Conservation (phyloP, 306 rosid genomes). For the Cicer yamashitae region DNA sequence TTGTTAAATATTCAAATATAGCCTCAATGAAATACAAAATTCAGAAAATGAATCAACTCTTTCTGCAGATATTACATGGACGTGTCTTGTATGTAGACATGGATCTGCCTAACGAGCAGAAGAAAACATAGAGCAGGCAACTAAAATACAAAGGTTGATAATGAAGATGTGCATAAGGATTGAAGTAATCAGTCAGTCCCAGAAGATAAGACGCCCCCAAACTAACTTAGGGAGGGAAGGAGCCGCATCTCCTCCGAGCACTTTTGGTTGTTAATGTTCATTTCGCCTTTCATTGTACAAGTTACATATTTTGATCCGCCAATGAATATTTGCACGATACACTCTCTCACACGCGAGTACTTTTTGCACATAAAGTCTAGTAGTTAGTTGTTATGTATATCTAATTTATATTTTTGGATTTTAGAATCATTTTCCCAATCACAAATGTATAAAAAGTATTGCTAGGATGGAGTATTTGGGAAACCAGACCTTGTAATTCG, state of each 20-base stretch:
- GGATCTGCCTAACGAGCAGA: conserved; percentile 11
- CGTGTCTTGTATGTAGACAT: conserved; percentile 46
- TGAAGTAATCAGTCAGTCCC: too few species aligned
- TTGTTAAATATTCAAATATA: not conserved
- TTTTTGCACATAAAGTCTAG: not conserved
- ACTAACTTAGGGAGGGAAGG: conserved; percentile 24
- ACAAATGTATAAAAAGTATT: not conserved
- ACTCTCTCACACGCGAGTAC: not conserved
- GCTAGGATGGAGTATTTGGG: not conserved
- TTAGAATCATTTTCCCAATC: not conserved
- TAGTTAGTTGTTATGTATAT: not conserved
- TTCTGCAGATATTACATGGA: conserved; percentile 43
- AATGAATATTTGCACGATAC: not conserved
- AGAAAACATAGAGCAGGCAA: conserved; percentile 1
- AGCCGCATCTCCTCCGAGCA: not conserved
- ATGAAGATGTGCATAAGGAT: not conserved
- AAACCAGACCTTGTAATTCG: not conserved
- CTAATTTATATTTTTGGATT: not conserved
- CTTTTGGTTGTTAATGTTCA: not conserved
- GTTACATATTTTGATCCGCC: not conserved
- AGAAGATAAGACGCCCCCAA: too few species aligned
- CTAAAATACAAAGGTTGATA: conserved; percentile 8
- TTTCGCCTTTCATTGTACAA: not conserved
- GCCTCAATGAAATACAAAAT: conserved; percentile 1
- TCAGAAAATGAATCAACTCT: not conserved